Base-by-base conservation (phyloP, 768 basidiomycete genomes). In the Cystobasidium ongulense region DNA sequence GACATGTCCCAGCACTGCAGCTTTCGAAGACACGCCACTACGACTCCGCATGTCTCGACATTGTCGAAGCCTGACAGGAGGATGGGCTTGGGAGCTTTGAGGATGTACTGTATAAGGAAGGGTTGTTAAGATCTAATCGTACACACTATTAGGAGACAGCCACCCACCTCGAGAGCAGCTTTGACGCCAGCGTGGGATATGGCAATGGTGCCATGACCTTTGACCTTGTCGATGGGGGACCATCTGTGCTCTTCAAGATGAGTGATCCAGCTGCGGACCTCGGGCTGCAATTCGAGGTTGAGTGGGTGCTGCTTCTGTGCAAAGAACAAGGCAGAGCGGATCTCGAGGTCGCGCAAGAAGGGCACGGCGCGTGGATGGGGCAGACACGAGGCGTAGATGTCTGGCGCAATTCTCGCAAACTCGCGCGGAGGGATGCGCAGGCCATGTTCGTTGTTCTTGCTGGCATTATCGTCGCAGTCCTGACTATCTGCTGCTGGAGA, bases 1-100 rank as follows among this genome's bases (percentile, higher is more conserved):
- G 63, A 64, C 63, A 36, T 41, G 63, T 41, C 38, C 33, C 38
- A 41, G 35, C 63, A 64, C 33, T 64, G 63, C 31, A 64, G 63
- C 63, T 64, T 64, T 8, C 63, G 63, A 21, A 64, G n/a, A 23
- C 63, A 64, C 5, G 63, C 63, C 8, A 64, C 31, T 8, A 64
- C 17, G 25, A 64, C 31, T 7, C 25, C 63, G 13, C 25, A 35
- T 21, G 63, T 39, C n/a, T 64, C 63, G 25, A 64, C 38, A 25
- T 41, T 41, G n/a, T 64, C 63, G 63, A 64, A 64, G 31, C 63
- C 63, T 27, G 63, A 35, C 11, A 64, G 33, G 17, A 64, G 38
- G 11, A 64, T 4, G 5, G 63, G 63, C 33, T 64, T 64, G 11
- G 63, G 63, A 35, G 63, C 63, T 36, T 27, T 41, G 10, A 64